phyloP scores from a whole-genome alignment of 1,284 basidiomycete species.

The Calocybe gambosa region DNA sequence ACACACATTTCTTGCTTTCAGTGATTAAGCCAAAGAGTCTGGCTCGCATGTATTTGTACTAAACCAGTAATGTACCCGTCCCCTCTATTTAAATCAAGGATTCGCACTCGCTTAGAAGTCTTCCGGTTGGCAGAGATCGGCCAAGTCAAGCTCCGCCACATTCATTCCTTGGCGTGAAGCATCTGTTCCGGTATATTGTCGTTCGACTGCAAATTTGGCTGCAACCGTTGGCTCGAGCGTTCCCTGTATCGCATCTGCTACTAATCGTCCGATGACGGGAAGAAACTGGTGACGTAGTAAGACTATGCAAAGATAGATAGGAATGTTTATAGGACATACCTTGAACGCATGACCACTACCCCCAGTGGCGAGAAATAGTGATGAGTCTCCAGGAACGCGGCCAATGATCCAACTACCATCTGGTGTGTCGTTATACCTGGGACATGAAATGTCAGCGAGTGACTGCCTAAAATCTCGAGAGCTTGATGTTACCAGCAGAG shows the following conservation, averaged over 20 bases:
- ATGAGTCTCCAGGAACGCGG: slow-evolving; percentile 47
- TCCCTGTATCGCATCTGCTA: slow-evolving; percentile 42
- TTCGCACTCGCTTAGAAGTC: slow-evolving; percentile 29
- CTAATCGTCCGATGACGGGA: slow-evolving; percentile 19
- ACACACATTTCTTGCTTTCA: slow-evolving; percentile 6
- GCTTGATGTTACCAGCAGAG: slow-evolving; percentile 68
- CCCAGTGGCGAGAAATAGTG: slow-evolving; percentile 66
- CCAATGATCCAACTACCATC: slow-evolving; percentile 82
- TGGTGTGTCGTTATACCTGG: slow-evolving; percentile 71
- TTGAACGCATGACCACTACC: slow-evolving; percentile 84
- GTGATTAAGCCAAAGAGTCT: slow-evolving; percentile 12
- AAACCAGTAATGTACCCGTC: slow-evolving; percentile 1
- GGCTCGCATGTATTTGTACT: slow-evolving; percentile 13
- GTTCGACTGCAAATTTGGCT: slow-evolving; percentile 36
- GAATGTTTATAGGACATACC: slow-evolving; percentile 30
- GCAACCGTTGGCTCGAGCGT: slow-evolving; percentile 45
- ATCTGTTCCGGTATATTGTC: slow-evolving; percentile 25
- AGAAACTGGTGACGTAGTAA: slow-evolving; percentile 15
- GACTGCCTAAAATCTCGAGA: slow-evolving; percentile 1
- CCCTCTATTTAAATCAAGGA: not conserved
- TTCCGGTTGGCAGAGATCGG: slow-evolving; percentile 42
- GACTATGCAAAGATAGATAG: not conserved
- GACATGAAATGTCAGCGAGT: slow-evolving; percentile 4
- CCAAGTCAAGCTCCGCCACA: slow-evolving; percentile 36
- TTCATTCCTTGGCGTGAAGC: slow-evolving; percentile 27